Base-by-base conservation (phyloP, 2,329 filamentous ascomycete species). In the Polychaeton citri region DNA sequence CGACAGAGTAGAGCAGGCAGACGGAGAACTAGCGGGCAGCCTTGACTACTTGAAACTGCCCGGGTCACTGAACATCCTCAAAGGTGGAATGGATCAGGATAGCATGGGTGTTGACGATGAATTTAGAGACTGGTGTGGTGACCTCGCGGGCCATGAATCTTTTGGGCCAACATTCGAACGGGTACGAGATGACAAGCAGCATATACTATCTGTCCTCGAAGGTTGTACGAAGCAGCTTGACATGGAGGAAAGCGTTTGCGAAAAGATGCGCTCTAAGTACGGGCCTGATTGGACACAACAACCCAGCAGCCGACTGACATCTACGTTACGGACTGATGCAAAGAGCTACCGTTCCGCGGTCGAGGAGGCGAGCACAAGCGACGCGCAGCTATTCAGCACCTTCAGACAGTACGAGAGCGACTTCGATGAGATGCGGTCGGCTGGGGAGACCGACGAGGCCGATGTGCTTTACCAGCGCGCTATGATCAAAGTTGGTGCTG, bases 231-330 rank as follows among this genome's bases (percentile, higher is more conserved):
- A 93, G 56, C 82, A 92, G 51, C 64, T 98, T 30, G 90, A 98
- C 47, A 86, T 90, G 76, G 90, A 98, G 58, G 92, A 96, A 62
- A 92, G 84, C 38, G 84, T 96, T 0, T 98, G 90, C 57, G 90
- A 98, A 59, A 98, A 96, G 67, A 98, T 98, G 90, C 76, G 90
- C 32, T 92, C 86, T 9, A 98, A 98, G 57, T 96, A 96, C 55
- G 87, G 88, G 37, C 72, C 71, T 19, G 88, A 96, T 37, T 98
- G 90, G 90, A 94, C 85, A 13, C 90, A 98, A 52, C 90, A 98
- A 52, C 90, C 90, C 8, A 96, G 88, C 55, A 84, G 83, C 20
- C 72, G 84, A 38, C 70, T 98, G 28, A 98, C 88, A 1, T 78
- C 82, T 3, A 96, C 88, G 0, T 63, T 98, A 34, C 74, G 87